A percentile compares a stretch with the other conserved stretches of the same genome.
Evolutionary conservation across 768 basidiomycete genomes (phyloP).

Genomic region (Pholiota microspora): DNA sequence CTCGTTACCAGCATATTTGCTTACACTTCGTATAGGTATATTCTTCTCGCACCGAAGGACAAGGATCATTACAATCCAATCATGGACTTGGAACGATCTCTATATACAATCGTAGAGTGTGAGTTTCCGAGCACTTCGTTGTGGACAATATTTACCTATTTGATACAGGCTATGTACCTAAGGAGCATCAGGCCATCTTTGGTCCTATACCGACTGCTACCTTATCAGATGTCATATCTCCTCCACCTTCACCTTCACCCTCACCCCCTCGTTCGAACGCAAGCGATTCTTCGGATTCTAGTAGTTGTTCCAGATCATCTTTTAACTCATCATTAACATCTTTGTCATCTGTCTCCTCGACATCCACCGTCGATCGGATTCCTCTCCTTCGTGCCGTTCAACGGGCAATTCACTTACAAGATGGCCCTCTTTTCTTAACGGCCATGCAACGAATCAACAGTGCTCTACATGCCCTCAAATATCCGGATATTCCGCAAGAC

Average conservation of each 20-base stretch:
- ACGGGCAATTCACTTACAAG: conserved; percentile 63
- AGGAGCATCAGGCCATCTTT: conserved; percentile 61
- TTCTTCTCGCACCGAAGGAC: conserved; percentile 78
- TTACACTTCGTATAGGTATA: conserved; percentile 45
- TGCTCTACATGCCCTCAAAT: conserved; percentile 63
- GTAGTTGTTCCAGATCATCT: conserved; percentile 23
- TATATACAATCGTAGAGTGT: conserved; percentile 76
- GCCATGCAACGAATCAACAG: conserved; percentile 63
- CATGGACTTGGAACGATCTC: conserved; percentile 68
- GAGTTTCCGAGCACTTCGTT: too few species aligned
- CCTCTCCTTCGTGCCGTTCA: conserved; percentile 57
- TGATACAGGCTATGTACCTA: conserved; percentile 75
- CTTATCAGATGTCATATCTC: conserved; percentile 38
- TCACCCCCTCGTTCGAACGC: conserved; percentile 32
- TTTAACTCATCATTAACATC: conserved; percentile 33
- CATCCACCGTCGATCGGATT: conserved; percentile 23
- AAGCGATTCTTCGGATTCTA: conserved; percentile 25
- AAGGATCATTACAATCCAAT: conserved; percentile 87
- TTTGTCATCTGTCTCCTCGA: conserved; percentile 17
- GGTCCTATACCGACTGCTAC: conserved; percentile 59
- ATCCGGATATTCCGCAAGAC: conserved; percentile 55
- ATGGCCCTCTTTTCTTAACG: conserved; percentile 70
- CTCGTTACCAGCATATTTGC: not conserved
- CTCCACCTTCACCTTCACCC: conserved; percentile 36
- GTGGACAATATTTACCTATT: too few species aligned